Evolutionary conservation across 2,329 filamentous ascomycete species (phyloP).

Genomic region (Colletotrichum tabaci): DNA sequence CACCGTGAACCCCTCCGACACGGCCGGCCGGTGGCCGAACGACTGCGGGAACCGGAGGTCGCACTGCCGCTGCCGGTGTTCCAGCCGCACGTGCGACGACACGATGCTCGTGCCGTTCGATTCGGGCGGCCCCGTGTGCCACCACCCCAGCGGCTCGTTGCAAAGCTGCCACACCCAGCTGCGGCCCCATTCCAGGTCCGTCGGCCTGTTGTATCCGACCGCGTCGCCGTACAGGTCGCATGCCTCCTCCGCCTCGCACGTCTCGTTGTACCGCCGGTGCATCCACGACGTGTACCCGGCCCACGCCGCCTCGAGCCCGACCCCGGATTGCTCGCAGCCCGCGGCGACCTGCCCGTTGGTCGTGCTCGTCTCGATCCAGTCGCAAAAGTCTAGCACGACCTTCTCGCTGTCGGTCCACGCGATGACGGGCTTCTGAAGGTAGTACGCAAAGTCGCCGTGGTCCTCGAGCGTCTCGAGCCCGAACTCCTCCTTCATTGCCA

Average conservation of each 20-base stretch:
- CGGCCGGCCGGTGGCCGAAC: constrained; percentile 27
- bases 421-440: constrained; percentile 27
- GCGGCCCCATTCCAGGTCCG: constrained; percentile 2
- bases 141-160: constrained; percentile 40
- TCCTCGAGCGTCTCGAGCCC: constrained; percentile 23
- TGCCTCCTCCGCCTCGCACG: neutral
- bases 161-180: constrained; percentile 37
- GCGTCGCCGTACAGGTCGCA: constrained; percentile 16
- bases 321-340: neutral
- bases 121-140: constrained; percentile 27
- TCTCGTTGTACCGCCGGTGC: neutral
- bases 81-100: constrained; percentile 23
- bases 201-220: neutral
- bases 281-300: constrained; percentile 5
- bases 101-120: constrained; percentile 36
- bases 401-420: constrained; percentile 10
- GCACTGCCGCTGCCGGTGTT: constrained; percentile 14
- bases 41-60: constrained; percentile 24
- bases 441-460: constrained; percentile 26
- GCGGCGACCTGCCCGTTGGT: constrained; percentile 12
- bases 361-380: constrained; percentile 22
- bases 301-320: constrained; percentile 24
- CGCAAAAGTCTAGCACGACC: constrained; percentile 20
- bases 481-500: constrained; percentile 36
- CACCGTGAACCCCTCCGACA: constrained; percentile 29